Conservation (phyloP, 768 basidiomycete genomes). For the Amanita inopinata region DNA sequence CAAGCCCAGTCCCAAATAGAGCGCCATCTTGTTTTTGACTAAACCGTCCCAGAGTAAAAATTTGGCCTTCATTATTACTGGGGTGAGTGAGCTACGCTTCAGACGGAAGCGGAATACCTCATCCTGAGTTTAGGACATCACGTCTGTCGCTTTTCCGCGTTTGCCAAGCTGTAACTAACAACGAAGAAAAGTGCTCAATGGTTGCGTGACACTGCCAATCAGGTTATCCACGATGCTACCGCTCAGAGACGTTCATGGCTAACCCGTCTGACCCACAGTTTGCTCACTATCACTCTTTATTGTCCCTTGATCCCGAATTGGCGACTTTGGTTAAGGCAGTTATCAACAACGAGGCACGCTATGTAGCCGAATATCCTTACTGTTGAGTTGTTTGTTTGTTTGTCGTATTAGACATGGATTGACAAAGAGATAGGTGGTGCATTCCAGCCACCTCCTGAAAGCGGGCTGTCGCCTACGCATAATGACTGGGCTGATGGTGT, state of each 20-base stretch:
- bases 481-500: conserved; percentile 67
- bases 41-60: conserved; percentile 41
- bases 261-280: conserved; percentile 36
- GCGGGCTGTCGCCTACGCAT: conserved; percentile 49
- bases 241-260: conserved; percentile 1
- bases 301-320: conserved; percentile 47
- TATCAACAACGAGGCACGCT: conserved; percentile 72
- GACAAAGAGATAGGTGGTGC: conserved; percentile 36
- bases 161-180: conserved; percentile 5
- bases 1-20: not conserved
- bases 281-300: conserved; percentile 55
- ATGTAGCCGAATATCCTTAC: conserved; percentile 65
- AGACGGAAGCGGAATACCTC: not conserved
- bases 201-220: conserved; percentile 76
- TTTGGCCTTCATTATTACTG: conserved; percentile 73
- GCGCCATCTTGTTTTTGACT: not conserved
- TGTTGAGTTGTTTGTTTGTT: conserved; percentile 27
- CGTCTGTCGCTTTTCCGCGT: conserved; percentile 33
- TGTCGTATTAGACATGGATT: not conserved
- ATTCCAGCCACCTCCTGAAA: conserved; percentile 75
- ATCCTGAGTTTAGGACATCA: conserved; percentile 46
- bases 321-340: conserved; percentile 67
- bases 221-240: conserved; percentile 29
- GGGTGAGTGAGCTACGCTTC: conserved; percentile 30
- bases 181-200: conserved; percentile 54